phyloP scores from a whole-genome alignment of 2,329 filamentous ascomycete genomes.

The Fonsecaea pugnacius region DNA sequence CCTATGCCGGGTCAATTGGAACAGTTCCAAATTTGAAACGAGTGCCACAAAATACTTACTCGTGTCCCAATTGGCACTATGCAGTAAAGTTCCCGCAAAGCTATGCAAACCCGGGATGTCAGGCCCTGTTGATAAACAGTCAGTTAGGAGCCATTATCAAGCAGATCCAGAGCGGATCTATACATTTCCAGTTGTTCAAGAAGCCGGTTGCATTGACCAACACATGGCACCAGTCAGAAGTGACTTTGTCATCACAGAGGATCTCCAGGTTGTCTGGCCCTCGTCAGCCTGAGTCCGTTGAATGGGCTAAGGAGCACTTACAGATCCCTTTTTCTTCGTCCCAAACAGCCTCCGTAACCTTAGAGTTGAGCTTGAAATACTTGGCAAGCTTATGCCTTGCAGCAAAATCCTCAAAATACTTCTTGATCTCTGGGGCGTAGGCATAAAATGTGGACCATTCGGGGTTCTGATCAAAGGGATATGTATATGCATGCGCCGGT shows the following conservation, averaged over 20 bases:
- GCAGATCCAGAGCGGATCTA: too few relatives aligned
- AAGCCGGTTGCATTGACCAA: slow-evolving; percentile 50
- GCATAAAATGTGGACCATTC: slow-evolving; percentile 37
- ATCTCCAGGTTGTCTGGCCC: slow-evolving; percentile 8
- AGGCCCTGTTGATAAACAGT: slow-evolving; percentile 41
- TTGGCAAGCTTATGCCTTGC: slow-evolving; percentile 29
- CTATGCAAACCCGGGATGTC: slow-evolving; percentile 51
- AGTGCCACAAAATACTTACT: too few relatives aligned
- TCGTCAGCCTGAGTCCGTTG: neutral
- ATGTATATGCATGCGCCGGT: slow-evolving; percentile 30
- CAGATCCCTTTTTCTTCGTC: slow-evolving; percentile 17
- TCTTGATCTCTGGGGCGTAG: slow-evolving; percentile 36
- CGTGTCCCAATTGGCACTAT: slow-evolving; percentile 38
- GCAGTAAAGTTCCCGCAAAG: slow-evolving; percentile 53
- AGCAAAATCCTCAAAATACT: slow-evolving; percentile 39
- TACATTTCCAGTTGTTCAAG: slow-evolving; percentile 48
- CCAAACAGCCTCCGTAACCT: slow-evolving; percentile 10
- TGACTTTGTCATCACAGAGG: slow-evolving; percentile 32
- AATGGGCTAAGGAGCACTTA: neutral
- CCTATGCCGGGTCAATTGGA: slow-evolving; percentile 9
- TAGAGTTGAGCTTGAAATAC: slow-evolving; percentile 17
- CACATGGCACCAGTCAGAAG: slow-evolving; percentile 17
- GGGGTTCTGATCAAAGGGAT: slow-evolving; percentile 34
- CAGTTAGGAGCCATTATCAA: too few relatives aligned
- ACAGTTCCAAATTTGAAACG: neutral